These are phyloP conservation scores for Fusarium bulbicola DNA, from an alignment of 2,329 filamentous ascomycete species.

Conservation along the genomic window DNA sequence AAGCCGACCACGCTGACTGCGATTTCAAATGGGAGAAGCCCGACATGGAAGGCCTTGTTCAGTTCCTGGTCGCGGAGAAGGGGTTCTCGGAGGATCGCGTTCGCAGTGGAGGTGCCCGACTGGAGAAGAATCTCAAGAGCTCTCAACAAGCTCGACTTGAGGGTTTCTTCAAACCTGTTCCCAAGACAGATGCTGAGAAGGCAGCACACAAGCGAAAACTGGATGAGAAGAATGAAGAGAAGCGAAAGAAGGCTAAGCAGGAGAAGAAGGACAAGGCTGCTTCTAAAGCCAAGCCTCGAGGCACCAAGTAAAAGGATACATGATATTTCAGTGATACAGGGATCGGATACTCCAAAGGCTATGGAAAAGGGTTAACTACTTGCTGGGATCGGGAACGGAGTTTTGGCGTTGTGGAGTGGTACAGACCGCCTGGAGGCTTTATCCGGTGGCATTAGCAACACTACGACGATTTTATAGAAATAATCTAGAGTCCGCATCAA, in stretches of 20 bases:
- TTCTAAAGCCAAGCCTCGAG: slow-evolving; percentile 85
- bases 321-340: not conserved
- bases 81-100: slow-evolving; percentile 97
- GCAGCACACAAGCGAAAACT: slow-evolving; percentile 89
- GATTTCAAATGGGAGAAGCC: slow-evolving; percentile 99
- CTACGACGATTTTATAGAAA: slow-evolving; percentile 1
- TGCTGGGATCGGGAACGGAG: slow-evolving; percentile 24
- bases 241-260: slow-evolving; percentile 94
- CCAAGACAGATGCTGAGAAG: slow-evolving; percentile 88
- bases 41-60: slow-evolving; percentile 87
- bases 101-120: slow-evolving; percentile 75
- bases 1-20: slow-evolving; percentile 84
- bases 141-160: slow-evolving; percentile 91
- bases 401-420: slow-evolving; percentile 35
- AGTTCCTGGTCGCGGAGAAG: slow-evolving; percentile 92
- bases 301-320: slow-evolving; percentile 48
- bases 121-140: slow-evolving; percentile 91
- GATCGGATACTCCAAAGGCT: not conserved
- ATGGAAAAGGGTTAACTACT: slow-evolving; percentile 1
- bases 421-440: not conserved
- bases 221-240: slow-evolving; percentile 89
- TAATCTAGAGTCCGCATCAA: not conserved
- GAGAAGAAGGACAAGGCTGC: slow-evolving; percentile 96
- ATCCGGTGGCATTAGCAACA: not conserved
- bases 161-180: slow-evolving; percentile 94